Conservation (phyloP, 306 rosid genomes). For the Trichosanthes cucumerina region DNA sequence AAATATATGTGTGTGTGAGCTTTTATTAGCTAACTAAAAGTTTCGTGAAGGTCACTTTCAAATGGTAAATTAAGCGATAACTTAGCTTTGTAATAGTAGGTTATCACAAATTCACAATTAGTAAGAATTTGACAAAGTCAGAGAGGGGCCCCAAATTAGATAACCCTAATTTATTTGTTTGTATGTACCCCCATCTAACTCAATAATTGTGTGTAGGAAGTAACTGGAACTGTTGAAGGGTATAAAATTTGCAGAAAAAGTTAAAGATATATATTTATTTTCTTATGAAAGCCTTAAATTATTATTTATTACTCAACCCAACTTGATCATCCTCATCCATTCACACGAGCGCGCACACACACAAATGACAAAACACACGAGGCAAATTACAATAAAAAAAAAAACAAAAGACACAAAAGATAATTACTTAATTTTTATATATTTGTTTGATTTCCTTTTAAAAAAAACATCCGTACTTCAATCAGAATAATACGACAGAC, state of each 20-base stretch:
- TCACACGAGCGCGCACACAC: background rate
- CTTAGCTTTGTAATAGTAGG: background rate
- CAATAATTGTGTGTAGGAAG: background rate
- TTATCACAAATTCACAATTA: background rate
- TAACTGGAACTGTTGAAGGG: background rate
- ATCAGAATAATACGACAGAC: constrained; percentile 3
- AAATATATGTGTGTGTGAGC: background rate
- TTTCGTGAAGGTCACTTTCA: background rate
- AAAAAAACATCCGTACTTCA: background rate
- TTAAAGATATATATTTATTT: background rate
- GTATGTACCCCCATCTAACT: constrained; percentile 5
- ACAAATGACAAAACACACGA: background rate
- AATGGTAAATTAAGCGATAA: background rate
- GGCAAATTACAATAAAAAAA: background rate
- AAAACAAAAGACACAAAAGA: background rate
- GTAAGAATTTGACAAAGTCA: background rate
- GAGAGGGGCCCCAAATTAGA: background rate
- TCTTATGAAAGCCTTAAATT: background rate
- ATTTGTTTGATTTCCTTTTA: background rate
- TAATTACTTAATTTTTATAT: background rate
- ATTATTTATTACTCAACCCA: background rate
- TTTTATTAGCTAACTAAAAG: background rate
- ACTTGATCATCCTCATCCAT: background rate
- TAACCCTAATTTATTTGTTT: background rate
- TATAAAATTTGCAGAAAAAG: background rate